Base-by-base conservation (phyloP, 257 asterid genomes). In the Solanum gandarillasii region DNA sequence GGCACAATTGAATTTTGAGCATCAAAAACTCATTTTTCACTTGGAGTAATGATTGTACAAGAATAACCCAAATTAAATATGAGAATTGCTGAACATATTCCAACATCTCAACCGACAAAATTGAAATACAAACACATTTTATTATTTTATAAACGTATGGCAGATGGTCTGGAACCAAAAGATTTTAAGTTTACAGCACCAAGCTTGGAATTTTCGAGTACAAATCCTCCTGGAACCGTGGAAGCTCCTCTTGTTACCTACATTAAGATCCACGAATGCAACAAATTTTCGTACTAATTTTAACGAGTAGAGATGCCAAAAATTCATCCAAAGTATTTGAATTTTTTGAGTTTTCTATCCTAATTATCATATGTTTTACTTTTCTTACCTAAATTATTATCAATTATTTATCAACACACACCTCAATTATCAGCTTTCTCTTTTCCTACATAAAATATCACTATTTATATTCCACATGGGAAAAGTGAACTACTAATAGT, bases 81-180 rank as follows among this genome's bases (percentile, higher is more conserved):
- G 68, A 46, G 9, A 81, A 81, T 48, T 46, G 68, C 18, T 46
- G 13, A 46, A 46, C 67, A 81, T 2, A 16, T 46, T 29, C 68
- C 60, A 41, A 32, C 38, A 29, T 14, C 85, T 29, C 29, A 46
- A 81, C 65, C 9, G 36, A 78, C 65, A 25, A 78, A 39, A 39
- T 23, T 23, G 34, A 36, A 75, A n/a, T 75, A 75, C 18, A 71
- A 34, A n/a, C n/a, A n/a, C n/a, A n/a, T n/a, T n/a, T n/a, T n/a
- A n/a, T n/a, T n/a, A n/a, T n/a, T 39, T 39, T 39, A 52, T 2
- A 48, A 48, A 48, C 23, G 60, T 48, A 14, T 16, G 21, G 5
- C 62, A 88, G 90, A 85, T 88, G 31, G 73, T 71, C 2, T 88
- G 86, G 83, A 46, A 46, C 83, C 88, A 38, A 84, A 85, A 55